These are phyloP conservation scores for Pyrenochaeta sp. DNA, from an alignment of 2,329 filamentous ascomycete species.

Conservation along the genomic window DNA sequence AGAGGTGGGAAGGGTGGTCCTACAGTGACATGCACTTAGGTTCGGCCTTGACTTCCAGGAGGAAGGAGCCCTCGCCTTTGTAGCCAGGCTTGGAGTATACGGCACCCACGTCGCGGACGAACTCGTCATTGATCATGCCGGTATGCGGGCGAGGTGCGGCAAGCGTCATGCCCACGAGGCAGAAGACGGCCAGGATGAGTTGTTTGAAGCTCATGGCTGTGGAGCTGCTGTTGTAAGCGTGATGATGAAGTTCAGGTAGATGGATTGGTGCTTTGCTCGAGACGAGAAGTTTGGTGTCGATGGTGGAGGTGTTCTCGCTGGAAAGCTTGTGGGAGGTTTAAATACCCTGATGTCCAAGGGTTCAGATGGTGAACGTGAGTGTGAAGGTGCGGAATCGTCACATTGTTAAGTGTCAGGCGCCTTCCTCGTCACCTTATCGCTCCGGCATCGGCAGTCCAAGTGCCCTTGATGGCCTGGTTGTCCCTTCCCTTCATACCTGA, in stretches of 20 bases:
- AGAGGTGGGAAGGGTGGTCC: neutral
- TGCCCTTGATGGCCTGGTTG: too few species aligned
- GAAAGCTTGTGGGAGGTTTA: too few species aligned
- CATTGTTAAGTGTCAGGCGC: too few species aligned
- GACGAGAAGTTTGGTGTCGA: too few species aligned
- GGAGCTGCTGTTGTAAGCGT: neutral
- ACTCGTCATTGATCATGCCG: constrained; percentile 28
- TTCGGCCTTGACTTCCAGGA: constrained; percentile 3
- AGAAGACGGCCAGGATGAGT: neutral
- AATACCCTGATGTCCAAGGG: too few species aligned
- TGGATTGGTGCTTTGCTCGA: too few species aligned
- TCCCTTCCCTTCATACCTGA: too few species aligned
- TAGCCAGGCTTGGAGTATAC: constrained; percentile 11
- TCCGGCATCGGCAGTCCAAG: too few species aligned
- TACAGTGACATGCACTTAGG: constrained; percentile 20
- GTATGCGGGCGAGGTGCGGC: constrained; percentile 20
- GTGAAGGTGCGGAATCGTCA: too few species aligned
- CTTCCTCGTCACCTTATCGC: too few species aligned
- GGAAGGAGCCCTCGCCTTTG: neutral
- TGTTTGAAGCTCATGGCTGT: neutral
- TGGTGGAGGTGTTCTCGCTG: too few species aligned
- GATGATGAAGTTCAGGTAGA: neutral
- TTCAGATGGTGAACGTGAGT: too few species aligned
- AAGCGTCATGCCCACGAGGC: neutral
- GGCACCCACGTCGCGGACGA: constrained; percentile 26